A percentile compares a stretch with the other conserved stretches of the same genome.
These are phyloP conservation scores for Fragilaria radians DNA, from an alignment of 108 stramenopile species.

Conservation along the genomic window DNA sequence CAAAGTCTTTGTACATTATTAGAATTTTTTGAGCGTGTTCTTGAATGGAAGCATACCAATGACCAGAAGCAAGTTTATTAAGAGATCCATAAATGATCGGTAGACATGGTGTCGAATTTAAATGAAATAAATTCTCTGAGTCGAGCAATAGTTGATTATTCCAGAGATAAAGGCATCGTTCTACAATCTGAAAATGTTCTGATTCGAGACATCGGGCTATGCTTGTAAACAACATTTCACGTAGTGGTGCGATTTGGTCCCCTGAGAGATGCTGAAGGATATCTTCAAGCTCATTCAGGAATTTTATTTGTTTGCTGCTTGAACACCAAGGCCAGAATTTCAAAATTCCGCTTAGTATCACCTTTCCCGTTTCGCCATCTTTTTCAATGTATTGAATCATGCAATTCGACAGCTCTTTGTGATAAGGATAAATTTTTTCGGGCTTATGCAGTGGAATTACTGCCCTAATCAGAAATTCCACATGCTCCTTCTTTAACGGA, in stretches of 20 bases:
- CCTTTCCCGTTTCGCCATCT: constrained; percentile 95
- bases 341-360: constrained; percentile 94
- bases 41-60: constrained; percentile 99
- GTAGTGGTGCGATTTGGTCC: constrained; percentile 84
- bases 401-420: constrained; percentile 99
- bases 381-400: constrained; percentile 99
- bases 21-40: constrained; percentile 94
- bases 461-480: constrained; percentile 91
- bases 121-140: constrained; percentile 68
- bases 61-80: constrained; percentile 88
- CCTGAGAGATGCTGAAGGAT: constrained; percentile 90
- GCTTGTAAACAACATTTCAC: constrained; percentile 80
- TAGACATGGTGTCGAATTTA: constrained; percentile 84
- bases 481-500: constrained; percentile 96
- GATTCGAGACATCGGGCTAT: constrained; percentile 89
- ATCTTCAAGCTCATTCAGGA: constrained; percentile 97
- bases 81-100: constrained; percentile 94
- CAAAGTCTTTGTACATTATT: constrained; percentile 94
- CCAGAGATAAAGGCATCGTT: constrained; percentile 97
- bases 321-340: constrained; percentile 98
- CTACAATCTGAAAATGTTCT: constrained; percentile 96
- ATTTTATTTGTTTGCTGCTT: constrained; percentile 90
- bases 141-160: constrained; percentile 96
- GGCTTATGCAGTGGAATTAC: constrained; percentile 98
- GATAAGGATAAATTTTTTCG: constrained; percentile 91